phyloP scores from a whole-genome alignment of 179 eudicot species.

The Gypsophila paniculata region DNA sequence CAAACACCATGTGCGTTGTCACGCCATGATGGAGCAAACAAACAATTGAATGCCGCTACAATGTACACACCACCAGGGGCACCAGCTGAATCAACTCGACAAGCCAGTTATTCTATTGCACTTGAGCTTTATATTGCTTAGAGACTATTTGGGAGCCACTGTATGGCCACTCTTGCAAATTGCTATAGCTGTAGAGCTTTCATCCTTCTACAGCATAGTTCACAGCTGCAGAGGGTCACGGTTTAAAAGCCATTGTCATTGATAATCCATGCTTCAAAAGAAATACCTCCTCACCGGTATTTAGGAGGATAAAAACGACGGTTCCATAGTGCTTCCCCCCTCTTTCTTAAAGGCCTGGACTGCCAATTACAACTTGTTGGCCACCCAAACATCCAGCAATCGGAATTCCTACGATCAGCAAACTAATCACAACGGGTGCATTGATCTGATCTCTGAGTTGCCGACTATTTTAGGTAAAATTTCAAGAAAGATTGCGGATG shows the following conservation, averaged over 20 bases:
- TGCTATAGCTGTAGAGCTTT: slow-evolving; percentile 97
- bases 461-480: slow-evolving; percentile 78
- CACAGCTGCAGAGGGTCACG: slow-evolving; percentile 73
- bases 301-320: slow-evolving; percentile 86
- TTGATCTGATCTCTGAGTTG: slow-evolving; percentile 63
- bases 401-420: slow-evolving; percentile 79
- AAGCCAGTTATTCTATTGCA: slow-evolving; percentile 85
- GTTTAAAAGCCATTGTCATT: slow-evolving; percentile 80
- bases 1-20: slow-evolving; percentile 97
- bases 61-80: slow-evolving; percentile 93
- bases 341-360: slow-evolving; percentile 90
- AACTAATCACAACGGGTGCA: slow-evolving; percentile 60
- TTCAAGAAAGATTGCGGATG: slow-evolving; percentile 46
- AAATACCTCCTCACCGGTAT: slow-evolving; percentile 68
- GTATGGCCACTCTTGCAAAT: slow-evolving; percentile 98
- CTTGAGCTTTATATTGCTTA: slow-evolving; percentile 65
- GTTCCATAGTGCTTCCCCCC: slow-evolving; percentile 98
- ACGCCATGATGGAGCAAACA: slow-evolving; percentile 99
- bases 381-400: slow-evolving; percentile 96
- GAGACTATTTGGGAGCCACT: slow-evolving; percentile 95
- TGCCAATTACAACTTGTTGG: slow-evolving; percentile 96
- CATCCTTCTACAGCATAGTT: slow-evolving; percentile 93
- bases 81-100: slow-evolving; percentile 65
- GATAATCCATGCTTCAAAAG: slow-evolving; percentile 71
- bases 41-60: slow-evolving; percentile 93